Evolutionary conservation across 75 land plant species (phyloP), one percentile per base, ranked within the genome.

Genomic region (Isoetes taiwanensis): DNA sequence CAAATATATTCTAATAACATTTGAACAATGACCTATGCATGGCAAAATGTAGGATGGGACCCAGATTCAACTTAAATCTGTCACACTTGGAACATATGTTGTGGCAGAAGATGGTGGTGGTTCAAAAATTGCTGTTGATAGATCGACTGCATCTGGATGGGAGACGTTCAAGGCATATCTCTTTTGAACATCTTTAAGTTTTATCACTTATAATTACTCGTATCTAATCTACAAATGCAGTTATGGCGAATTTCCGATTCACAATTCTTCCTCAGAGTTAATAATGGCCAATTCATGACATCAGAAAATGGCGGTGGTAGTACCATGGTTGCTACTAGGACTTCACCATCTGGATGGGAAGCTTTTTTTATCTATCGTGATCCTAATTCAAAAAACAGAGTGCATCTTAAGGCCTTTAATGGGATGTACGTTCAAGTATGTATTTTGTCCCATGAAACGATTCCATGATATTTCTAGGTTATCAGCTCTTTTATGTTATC

Each of bases 351-450:
- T n/a, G 38, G 43, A 23, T 56, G 60, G 40, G 89, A 75, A 67
- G 78, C 78, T 28, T 87, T 87, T 73, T 12, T 35, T 24, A 65
- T 87, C 25, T 73, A 75, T 59, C 76, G 79, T 54, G 76, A 78
- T 37, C 58, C 61, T n/a, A 43, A 61, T 14, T 52, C 11, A 27
- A 9, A 9, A 9, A 64, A 63, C 28, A 70, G 65, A 57, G 72
- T 87, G 27, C 94, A 87, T 71, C 75, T 84, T 30, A 80, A 66
- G 54, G 79, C 74, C 17, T 63, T 62, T 43, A 78, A 38, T 50
- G 90, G 84, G 35, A 64, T 63, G 37, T 87, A 87, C 58, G 21
- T 81, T 28, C 85, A 87, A 76, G 85, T 87, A 65, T 25, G 10
- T 5, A 19, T 9, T 4, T 34, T 65, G 41, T 33, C 32, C 42